Percentiles rank a stretch among this genome's conserved stretches.
Evolutionary conservation across 2,329 filamentous ascomycete species (phyloP).

Genomic region (Xylariales sp.): DNA sequence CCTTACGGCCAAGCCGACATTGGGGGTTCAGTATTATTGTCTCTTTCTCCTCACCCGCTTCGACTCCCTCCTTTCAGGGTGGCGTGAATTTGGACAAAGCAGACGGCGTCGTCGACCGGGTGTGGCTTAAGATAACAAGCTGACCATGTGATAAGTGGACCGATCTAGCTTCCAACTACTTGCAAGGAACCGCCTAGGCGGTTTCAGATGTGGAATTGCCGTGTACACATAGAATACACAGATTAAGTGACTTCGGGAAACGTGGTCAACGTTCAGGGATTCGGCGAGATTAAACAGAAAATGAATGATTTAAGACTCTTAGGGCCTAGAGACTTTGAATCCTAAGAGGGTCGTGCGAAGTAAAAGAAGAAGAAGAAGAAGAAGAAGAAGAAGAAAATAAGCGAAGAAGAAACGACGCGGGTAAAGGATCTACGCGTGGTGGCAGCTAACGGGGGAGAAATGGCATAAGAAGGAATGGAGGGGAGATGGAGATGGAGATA

Average conservation of each 20-base stretch:
- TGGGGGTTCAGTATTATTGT: conserved; percentile 9
- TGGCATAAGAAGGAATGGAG: conserved; percentile 29
- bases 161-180: conserved; percentile 25
- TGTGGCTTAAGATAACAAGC: conserved; percentile 23
- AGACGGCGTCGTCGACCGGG: conserved; percentile 28
- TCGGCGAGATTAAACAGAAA: conserved; percentile 19
- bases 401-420: conserved; percentile 12
- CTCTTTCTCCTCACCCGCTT: conserved; percentile 31
- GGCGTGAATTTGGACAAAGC: conserved; percentile 33
- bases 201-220: conserved; percentile 43
- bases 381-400: conserved; percentile 12
- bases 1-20: conserved; percentile 25
- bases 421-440: conserved; percentile 26
- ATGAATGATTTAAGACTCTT: conserved; percentile 19
- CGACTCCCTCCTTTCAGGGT: conserved; percentile 30
- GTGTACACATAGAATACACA: conserved; percentile 32
- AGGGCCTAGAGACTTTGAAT: conserved; percentile 6
- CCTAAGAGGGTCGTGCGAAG: conserved; percentile 5
- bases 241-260: conserved; percentile 30
- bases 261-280: conserved; percentile 19
- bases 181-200: conserved; percentile 32
- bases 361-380: conserved; percentile 1
- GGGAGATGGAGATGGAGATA: conserved; percentile 21
- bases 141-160: conserved; percentile 26
- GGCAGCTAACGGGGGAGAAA: conserved; percentile 25